phyloP scores from a whole-genome alignment of 2,329 filamentous ascomycete species.

The Fusarium setosum region DNA sequence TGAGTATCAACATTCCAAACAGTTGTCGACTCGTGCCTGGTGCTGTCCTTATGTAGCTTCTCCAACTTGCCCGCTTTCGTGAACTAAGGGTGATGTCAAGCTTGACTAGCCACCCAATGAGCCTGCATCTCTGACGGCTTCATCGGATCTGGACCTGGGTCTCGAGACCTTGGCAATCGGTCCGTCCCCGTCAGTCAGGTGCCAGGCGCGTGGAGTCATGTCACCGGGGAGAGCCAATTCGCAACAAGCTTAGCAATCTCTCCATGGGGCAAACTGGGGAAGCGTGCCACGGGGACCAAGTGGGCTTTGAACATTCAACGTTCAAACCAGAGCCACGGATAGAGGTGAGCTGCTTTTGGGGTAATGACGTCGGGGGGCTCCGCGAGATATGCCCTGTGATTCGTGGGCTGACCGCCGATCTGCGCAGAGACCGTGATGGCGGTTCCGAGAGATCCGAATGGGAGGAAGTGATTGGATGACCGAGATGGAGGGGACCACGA shows the following conservation, averaged over 20 bases:
- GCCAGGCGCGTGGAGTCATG: slow-evolving; percentile 14
- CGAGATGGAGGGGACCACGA: neutral
- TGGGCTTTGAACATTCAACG: no score
- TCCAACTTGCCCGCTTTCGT: neutral
- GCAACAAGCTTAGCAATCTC: neutral
- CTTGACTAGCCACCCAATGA: slow-evolving; percentile 3
- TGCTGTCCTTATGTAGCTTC: slow-evolving; percentile 10
- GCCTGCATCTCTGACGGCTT: neutral
- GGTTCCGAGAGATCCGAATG: slow-evolving; percentile 17
- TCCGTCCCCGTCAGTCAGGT: slow-evolving; percentile 34
- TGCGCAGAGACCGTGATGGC: neutral
- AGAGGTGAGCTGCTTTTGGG: neutral
- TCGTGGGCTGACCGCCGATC: neutral
- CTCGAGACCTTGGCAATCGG: slow-evolving; percentile 39
- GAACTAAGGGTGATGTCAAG: slow-evolving; percentile 31
- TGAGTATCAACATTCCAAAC: neutral
- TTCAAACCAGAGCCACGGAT: no score
- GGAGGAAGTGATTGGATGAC: neutral
- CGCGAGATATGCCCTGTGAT: neutral
- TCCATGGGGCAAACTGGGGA: slow-evolving; percentile 20
- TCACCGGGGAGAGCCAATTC: slow-evolving; percentile 7
- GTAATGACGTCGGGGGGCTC: neutral
- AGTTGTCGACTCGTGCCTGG: neutral
- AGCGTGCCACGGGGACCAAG: neutral
- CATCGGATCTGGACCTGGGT: slow-evolving; percentile 2